Base-by-base conservation (phyloP, 208 protist genomes). In the Leishmania braziliensis region DNA sequence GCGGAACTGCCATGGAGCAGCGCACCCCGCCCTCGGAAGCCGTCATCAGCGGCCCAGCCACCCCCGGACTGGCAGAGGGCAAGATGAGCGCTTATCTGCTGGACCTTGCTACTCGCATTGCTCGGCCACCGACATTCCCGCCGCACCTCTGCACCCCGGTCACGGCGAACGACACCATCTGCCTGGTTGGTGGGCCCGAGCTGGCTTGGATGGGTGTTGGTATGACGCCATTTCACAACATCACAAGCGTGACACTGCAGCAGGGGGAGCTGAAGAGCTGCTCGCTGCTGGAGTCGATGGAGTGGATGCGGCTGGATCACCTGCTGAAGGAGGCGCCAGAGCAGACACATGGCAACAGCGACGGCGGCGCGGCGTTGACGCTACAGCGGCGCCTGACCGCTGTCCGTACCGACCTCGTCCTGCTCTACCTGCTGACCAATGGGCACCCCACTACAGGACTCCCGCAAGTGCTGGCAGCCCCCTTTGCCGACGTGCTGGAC, bases 61-160 rank as follows among this genome's bases (percentile, higher is more conserved):
- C 85, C 23, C 86, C 89, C 29, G 93, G 93, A 0, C 84, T 92
- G 26, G 90, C 89, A 33, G 93, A 95, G 62, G 89, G 84, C 36
- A 96, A 96, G 87, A 79, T 94, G 6, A 92, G 90, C 9, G 83
- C 90, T 9, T 95, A 88, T 88, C 81, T 92, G 79, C 86, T 96
- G 18, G 93, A 96, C 83, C 90, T 96, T 39, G 90, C 93, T 23
- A 88, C 91, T 23, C 84, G 93, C 20, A 69, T 86, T 12, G n/a
- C 81, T 29, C 72, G 66, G 6, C 81, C 84, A 12, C 65, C 84
- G 5, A 63, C 80, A 18, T 43, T 69, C 23, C 87, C 86, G 1
- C 77, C 77, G 20, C 51, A 70, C 72, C 29, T 72, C 18, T 80
- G 63, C 60, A 33, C 86, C 0, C 54, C 79, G 46, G 73, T 91